Evolutionary conservation across 345 rosid genomes (phyloP).

Genomic region (Corchorus olitorius): DNA sequence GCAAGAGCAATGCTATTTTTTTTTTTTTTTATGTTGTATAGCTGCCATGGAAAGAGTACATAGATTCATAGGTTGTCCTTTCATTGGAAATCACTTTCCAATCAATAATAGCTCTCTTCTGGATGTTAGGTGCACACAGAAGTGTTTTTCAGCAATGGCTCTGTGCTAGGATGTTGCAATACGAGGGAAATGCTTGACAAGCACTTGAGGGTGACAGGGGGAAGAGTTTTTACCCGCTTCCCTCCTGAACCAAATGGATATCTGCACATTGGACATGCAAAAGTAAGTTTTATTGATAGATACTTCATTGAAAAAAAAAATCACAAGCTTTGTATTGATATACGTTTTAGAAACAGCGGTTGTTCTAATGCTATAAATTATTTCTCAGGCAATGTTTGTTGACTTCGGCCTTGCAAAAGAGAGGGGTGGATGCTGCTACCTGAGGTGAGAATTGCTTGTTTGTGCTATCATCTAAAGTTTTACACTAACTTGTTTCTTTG

Average conservation of each 20-base stretch:
- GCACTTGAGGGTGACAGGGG: constrained; percentile 75
- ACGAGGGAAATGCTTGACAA: constrained; percentile 74
- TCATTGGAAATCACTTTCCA: not conserved
- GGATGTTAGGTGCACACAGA: constrained; percentile 80
- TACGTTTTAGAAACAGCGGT: not conserved
- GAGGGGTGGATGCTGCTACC: constrained; percentile 85
- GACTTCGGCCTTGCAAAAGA: constrained; percentile 96
- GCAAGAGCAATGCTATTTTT: not conserved
- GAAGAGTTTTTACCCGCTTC: constrained; percentile 80
- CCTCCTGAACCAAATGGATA: constrained; percentile 99
- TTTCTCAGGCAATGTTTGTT: constrained; percentile 90
- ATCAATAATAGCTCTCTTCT: constrained; percentile 10
- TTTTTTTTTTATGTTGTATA: not conserved
- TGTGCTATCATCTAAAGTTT: not conserved
- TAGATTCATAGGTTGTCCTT: not conserved
- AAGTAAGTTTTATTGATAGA: constrained; percentile 48
- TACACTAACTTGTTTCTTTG: not conserved
- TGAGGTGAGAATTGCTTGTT: constrained; percentile 54
- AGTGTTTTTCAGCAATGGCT: constrained; percentile 70
- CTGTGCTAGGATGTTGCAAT: constrained; percentile 85
- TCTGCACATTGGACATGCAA: constrained; percentile 98
- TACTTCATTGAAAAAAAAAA: not conserved
- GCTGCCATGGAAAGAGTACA: not conserved
- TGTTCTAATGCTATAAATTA: not conserved
- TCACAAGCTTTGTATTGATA: not conserved